These are phyloP conservation scores for Penicillium herquei DNA, from an alignment of 495 filamentous ascomycete species.

Conservation along the genomic window DNA sequence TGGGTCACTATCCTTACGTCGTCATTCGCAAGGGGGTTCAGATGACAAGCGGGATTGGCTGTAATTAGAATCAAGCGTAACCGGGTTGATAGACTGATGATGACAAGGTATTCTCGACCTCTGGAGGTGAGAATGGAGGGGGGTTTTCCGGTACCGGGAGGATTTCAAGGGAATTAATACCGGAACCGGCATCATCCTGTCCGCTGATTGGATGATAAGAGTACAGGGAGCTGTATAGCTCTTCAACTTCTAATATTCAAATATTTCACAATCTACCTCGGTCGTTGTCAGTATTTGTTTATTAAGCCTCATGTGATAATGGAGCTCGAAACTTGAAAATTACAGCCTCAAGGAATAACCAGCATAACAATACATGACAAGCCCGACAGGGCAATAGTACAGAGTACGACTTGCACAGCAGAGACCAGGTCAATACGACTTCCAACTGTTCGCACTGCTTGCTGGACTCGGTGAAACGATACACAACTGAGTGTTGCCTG, in stretches of 20 bases:
- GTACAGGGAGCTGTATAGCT: background rate
- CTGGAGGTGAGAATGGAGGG: background rate
- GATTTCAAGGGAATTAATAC: background rate
- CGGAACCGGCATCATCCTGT: background rate
- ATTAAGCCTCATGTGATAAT: background rate
- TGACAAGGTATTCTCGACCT: background rate
- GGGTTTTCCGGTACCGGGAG: background rate
- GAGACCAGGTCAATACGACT: background rate
- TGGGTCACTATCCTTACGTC: constrained; percentile 11
- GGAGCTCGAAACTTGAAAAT: background rate
- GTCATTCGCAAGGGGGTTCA: constrained; percentile 2
- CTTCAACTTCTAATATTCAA: no score
- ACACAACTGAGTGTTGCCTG: background rate
- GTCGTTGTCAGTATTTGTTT: no score
- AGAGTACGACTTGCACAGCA: background rate
- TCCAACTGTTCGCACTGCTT: background rate
- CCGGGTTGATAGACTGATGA: constrained; percentile 11
- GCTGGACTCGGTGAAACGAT: background rate
- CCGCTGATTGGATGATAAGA: background rate
- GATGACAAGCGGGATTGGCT: background rate
- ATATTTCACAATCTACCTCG: no score
- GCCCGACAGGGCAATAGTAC: background rate
- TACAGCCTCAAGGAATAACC: background rate
- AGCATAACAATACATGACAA: background rate
- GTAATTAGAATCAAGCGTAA: background rate